Conservation (phyloP, 2,329 filamentous ascomycete genomes). For the Hypoxylon sp. region DNA sequence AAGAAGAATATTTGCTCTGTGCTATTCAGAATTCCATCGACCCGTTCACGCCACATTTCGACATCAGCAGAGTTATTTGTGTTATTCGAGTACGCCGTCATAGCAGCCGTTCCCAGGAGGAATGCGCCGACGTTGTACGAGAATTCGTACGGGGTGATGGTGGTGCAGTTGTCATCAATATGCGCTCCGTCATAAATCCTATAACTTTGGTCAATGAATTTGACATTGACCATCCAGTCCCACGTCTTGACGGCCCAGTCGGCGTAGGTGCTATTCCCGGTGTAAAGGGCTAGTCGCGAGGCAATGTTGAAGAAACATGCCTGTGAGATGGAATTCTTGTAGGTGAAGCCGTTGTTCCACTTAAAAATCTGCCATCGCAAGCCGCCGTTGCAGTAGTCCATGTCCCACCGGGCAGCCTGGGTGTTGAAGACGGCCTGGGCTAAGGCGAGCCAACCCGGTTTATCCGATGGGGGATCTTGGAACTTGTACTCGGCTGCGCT, state of each 20-base stretch:
- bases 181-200: slow-evolving; percentile 74
- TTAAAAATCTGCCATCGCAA: slow-evolving; percentile 87
- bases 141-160: slow-evolving; percentile 73
- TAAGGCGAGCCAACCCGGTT: slow-evolving; percentile 77
- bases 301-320: slow-evolving; percentile 73
- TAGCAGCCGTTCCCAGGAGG: slow-evolving; percentile 74
- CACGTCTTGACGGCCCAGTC: slow-evolving; percentile 83
- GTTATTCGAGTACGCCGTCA: slow-evolving; percentile 73
- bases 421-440: slow-evolving; percentile 86
- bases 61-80: slow-evolving; percentile 50
- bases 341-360: slow-evolving; percentile 85
- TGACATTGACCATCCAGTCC: slow-evolving; percentile 72
- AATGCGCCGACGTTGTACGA: slow-evolving; percentile 77
- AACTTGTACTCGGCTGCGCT: slow-evolving; percentile 78
- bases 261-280: slow-evolving; percentile 80
- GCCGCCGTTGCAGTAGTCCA: slow-evolving; percentile 76
- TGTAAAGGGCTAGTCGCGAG: slow-evolving; percentile 80
- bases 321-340: slow-evolving; percentile 77
- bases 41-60: slow-evolving; percentile 68
- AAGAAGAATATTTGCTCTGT: slow-evolving; percentile 68
- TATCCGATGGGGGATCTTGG: slow-evolving; percentile 66
- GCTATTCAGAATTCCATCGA: slow-evolving; percentile 68
- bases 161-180: slow-evolving; percentile 68
- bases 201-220: slow-evolving; percentile 71
- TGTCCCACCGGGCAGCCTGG: slow-evolving; percentile 80